These are phyloP conservation scores for Cercospora berteroae DNA, from an alignment of 2,329 filamentous ascomycete species.

Conservation along the genomic window DNA sequence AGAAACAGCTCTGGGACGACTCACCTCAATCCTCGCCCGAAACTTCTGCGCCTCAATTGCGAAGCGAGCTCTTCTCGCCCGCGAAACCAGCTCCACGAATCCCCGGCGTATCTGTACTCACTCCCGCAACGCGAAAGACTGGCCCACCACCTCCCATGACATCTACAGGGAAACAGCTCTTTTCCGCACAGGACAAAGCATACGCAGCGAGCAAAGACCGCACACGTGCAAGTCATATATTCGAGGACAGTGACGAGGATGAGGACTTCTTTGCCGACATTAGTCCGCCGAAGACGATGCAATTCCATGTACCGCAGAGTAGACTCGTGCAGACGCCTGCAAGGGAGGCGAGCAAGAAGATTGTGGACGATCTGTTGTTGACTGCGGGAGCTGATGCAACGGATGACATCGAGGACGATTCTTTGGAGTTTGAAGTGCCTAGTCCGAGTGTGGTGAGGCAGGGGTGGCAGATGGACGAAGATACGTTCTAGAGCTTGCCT, in stretches of 20 bases:
- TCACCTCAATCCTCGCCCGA: slow-evolving; percentile 60
- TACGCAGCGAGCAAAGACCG: slow-evolving; percentile 28
- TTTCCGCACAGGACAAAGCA: slow-evolving; percentile 34
- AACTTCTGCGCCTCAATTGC: slow-evolving; percentile 75
- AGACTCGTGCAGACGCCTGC: slow-evolving; percentile 79
- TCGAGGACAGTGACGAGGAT: slow-evolving; percentile 54
- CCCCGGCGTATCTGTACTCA: slow-evolving; percentile 80
- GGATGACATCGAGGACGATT: slow-evolving; percentile 48
- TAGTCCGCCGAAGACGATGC: slow-evolving; percentile 90
- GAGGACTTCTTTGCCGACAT: slow-evolving; percentile 48
- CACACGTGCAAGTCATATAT: slow-evolving; percentile 27
- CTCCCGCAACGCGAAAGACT: slow-evolving; percentile 51
- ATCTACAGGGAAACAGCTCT: slow-evolving; percentile 38
- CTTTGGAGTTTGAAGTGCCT: slow-evolving; percentile 42
- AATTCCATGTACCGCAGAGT: slow-evolving; percentile 75
- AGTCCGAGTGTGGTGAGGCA: slow-evolving; percentile 50
- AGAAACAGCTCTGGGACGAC: slow-evolving; percentile 40
- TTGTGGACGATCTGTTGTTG: slow-evolving; percentile 75
- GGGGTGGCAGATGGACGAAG: slow-evolving; percentile 47
- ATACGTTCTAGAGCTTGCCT: slow-evolving; percentile 44
- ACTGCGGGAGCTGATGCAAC: slow-evolving; percentile 66
- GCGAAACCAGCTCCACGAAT: slow-evolving; percentile 57
- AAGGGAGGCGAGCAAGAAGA: slow-evolving; percentile 74
- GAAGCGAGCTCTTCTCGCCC: slow-evolving; percentile 71
- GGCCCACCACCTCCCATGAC: slow-evolving; percentile 29